Conservation (phyloP, 2,329 filamentous ascomycete genomes). For the Metarhizium humberi region DNA sequence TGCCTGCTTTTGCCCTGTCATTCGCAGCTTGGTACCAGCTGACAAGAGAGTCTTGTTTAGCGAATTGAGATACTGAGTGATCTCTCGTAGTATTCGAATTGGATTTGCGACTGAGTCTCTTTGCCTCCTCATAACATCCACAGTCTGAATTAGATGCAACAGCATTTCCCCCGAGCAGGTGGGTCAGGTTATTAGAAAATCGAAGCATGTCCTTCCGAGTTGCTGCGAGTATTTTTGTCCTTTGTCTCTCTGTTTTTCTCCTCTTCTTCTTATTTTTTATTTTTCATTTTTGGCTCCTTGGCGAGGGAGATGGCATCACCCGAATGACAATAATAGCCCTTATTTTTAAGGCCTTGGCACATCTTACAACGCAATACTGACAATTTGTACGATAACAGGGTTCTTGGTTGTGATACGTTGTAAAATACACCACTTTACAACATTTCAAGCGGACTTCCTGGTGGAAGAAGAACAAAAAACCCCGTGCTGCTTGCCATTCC, state of each 20-base stretch:
- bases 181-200: too few relatives aligned
- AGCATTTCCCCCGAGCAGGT: too few relatives aligned
- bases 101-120: too few relatives aligned
- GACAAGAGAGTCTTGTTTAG: not conserved
- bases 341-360: not conserved
- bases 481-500: not conserved
- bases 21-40: not conserved
- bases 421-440: too few relatives aligned
- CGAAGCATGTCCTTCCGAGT: too few relatives aligned
- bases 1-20: not conserved
- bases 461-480: not conserved
- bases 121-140: too few relatives aligned
- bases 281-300: not conserved
- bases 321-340: not conserved
- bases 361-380: not conserved
- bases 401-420: not conserved
- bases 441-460: too few relatives aligned
- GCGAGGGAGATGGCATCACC: not conserved
- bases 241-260: too few relatives aligned
- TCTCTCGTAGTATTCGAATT: not conserved
- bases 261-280: too few relatives aligned
- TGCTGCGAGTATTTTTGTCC: too few relatives aligned
- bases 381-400: not conserved
- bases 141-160: too few relatives aligned
- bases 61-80: not conserved